Evolutionary conservation across 768 basidiomycete genomes (phyloP).

Genomic region (Mycena albidolilacea): DNA sequence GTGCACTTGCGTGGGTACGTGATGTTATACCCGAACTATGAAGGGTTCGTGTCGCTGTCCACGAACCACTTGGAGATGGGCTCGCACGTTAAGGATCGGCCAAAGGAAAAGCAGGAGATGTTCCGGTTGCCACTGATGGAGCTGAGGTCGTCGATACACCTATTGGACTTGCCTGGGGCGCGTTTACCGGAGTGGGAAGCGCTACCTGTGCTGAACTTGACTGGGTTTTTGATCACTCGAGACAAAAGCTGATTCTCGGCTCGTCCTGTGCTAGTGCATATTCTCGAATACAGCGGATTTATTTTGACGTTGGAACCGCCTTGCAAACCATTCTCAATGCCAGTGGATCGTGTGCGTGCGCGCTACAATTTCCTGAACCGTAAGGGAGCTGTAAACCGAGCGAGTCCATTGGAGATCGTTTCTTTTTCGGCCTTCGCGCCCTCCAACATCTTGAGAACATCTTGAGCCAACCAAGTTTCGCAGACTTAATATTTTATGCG

Average conservation of each 20-base stretch:
- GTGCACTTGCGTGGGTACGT: slow-evolving; percentile 85
- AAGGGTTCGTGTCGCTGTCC: slow-evolving; percentile 79
- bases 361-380: too few relatives aligned
- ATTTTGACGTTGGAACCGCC: too few relatives aligned
- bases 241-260: not conserved
- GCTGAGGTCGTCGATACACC: slow-evolving; percentile 50
- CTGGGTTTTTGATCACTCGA: slow-evolving; percentile 52
- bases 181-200: slow-evolving; percentile 65
- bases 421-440: too few relatives aligned
- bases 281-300: not conserved
- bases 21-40: slow-evolving; percentile 93
- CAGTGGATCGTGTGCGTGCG: too few relatives aligned
- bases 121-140: slow-evolving; percentile 83
- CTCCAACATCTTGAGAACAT: too few relatives aligned
- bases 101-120: slow-evolving; percentile 70
- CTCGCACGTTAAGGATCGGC: slow-evolving; percentile 78
- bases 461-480: too few relatives aligned
- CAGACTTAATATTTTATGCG: too few relatives aligned
- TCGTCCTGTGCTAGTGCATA: not conserved
- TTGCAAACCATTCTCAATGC: too few relatives aligned
- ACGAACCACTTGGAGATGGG: slow-evolving; percentile 94
- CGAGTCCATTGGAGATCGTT: too few relatives aligned
- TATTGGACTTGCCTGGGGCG: slow-evolving; percentile 74
- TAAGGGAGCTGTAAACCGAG: too few relatives aligned
- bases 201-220: slow-evolving; percentile 81